Conservation (phyloP, 371 early-diverging fungal genomes). For the Sporodiniella umbellata region DNA sequence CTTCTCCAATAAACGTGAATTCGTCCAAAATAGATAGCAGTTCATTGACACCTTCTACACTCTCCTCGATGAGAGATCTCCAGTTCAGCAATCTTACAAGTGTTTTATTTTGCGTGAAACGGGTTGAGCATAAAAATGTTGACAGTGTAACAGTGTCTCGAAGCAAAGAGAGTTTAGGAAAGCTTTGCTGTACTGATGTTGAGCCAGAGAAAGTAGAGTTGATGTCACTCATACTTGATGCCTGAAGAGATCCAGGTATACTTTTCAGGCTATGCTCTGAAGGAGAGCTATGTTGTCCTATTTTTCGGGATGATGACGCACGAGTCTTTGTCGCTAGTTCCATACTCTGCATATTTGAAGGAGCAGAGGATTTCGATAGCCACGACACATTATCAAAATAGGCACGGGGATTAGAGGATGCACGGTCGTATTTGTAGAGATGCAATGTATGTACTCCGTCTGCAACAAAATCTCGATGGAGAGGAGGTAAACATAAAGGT, state of each 20-base stretch:
- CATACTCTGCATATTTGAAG: constrained; percentile 28
- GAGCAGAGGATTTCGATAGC: constrained; percentile 37
- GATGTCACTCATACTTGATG: constrained; percentile 4
- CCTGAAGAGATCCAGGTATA: constrained; percentile 7
- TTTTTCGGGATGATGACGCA: not conserved
- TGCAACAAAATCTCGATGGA: constrained; percentile 55
- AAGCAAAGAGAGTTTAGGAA: constrained; percentile 30
- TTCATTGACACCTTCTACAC: constrained; percentile 25
- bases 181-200: not conserved
- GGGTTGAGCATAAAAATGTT: constrained; percentile 64
- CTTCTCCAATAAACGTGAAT: constrained; percentile 63
- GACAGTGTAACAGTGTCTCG: constrained; percentile 53
- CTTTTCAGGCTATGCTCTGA: constrained; percentile 24
- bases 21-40: constrained; percentile 54
- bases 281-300: constrained; percentile 18
- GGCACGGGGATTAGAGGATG: constrained; percentile 29
- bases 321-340: not conserved
- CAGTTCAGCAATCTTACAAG: constrained; percentile 69
- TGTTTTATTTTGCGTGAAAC: constrained; percentile 62
- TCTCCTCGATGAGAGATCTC: constrained; percentile 28
- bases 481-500: constrained; percentile 54
- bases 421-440: constrained; percentile 67
- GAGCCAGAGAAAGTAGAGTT: not conserved
- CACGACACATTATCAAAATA: constrained; percentile 48
- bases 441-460: constrained; percentile 60